phyloP scores from a whole-genome alignment of 2,329 filamentous ascomycete species.

The Pyrenochaeta sp. region DNA sequence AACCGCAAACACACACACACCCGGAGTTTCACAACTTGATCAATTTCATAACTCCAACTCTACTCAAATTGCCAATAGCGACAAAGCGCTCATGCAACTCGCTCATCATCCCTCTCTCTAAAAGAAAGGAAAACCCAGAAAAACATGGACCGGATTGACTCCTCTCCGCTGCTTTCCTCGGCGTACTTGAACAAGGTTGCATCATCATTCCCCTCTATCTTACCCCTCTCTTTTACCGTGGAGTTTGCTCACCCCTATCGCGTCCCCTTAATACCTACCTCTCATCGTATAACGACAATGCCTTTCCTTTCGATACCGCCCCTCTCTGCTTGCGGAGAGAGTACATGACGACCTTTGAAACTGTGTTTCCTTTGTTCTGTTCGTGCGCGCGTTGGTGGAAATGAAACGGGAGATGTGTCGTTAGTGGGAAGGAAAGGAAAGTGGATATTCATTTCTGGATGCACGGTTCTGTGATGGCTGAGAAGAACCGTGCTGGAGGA shows the following conservation, averaged over 20 bases:
- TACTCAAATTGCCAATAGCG: conserved; percentile 34
- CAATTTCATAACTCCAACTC: conserved; percentile 15
- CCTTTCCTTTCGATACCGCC: conserved; percentile 20
- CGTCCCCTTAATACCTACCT: conserved; percentile 22
- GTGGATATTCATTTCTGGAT: conserved; percentile 29
- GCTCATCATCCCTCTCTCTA: conserved; percentile 30
- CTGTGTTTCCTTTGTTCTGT: conserved; percentile 46
- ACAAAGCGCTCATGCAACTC: conserved; percentile 25
- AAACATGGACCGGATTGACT: conserved; percentile 44
- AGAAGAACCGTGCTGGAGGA: conserved; percentile 33
- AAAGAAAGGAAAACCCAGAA: conserved; percentile 41
- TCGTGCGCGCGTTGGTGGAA: conserved; percentile 18
- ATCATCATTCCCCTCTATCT: conserved; percentile 23
- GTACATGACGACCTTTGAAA: conserved; percentile 43
- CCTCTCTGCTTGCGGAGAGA: conserved; percentile 40
- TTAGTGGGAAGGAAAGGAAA: conserved; percentile 20
- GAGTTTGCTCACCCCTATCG: conserved; percentile 41
- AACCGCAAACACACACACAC: conserved; percentile 27
- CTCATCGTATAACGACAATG: conserved; percentile 13
- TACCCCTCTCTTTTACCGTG: conserved; percentile 24
- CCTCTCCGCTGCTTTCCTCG: conserved; percentile 37
- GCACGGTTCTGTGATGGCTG: conserved; percentile 35
- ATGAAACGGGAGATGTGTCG: conserved; percentile 20
- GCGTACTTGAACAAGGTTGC: conserved; percentile 36
- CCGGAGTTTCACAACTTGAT: conserved; percentile 21